Percentiles rank a stretch among this genome's conserved stretches.
Evolutionary conservation across 768 basidiomycete genomes (phyloP).

Genomic region (Lanmaoa rubissima): DNA sequence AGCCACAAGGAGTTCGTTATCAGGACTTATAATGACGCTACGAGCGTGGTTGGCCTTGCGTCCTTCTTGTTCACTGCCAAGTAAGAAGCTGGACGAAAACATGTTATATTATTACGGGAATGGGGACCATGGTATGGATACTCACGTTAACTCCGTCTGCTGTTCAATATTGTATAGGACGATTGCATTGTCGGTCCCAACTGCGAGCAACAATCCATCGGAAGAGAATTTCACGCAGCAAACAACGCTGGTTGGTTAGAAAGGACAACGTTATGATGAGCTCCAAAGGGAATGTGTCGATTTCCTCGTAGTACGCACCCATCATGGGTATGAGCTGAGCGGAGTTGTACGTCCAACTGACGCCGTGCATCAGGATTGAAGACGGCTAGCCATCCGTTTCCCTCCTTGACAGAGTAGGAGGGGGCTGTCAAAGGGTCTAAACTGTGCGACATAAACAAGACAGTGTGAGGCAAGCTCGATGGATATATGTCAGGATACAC

Average conservation of each 20-base stretch:
- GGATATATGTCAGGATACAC: conserved; percentile 5
- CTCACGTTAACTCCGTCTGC: conserved; percentile 31
- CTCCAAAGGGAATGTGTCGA: neutral
- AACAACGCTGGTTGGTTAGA: conserved; percentile 22
- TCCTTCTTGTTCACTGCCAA: conserved; percentile 24
- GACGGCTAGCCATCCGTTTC: conserved; percentile 51
- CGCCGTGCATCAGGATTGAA: conserved; percentile 49
- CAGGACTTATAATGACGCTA: conserved; percentile 32
- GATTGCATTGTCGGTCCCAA: conserved; percentile 33
- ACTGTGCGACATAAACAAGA: conserved; percentile 20
- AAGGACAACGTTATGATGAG: conserved; percentile 5
- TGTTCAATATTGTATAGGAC: conserved; percentile 27
- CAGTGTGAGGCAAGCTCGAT: neutral
- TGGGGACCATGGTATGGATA: neutral
- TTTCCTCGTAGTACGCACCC: conserved; percentile 51
- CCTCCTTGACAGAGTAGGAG: conserved; percentile 41
- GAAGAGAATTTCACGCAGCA: conserved; percentile 34
- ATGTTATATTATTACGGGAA: neutral
- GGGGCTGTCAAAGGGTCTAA: conserved; percentile 31
- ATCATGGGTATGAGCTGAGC: conserved; percentile 78
- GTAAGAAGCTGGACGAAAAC: conserved; percentile 22
- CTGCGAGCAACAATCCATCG: conserved; percentile 32
- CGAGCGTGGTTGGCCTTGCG: conserved; percentile 30
- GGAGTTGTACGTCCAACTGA: conserved; percentile 51
- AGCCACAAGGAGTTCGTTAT: conserved; percentile 30